Base-by-base conservation (phyloP, 106 monocot genomes). In the Dioscorea dumetorum region DNA sequence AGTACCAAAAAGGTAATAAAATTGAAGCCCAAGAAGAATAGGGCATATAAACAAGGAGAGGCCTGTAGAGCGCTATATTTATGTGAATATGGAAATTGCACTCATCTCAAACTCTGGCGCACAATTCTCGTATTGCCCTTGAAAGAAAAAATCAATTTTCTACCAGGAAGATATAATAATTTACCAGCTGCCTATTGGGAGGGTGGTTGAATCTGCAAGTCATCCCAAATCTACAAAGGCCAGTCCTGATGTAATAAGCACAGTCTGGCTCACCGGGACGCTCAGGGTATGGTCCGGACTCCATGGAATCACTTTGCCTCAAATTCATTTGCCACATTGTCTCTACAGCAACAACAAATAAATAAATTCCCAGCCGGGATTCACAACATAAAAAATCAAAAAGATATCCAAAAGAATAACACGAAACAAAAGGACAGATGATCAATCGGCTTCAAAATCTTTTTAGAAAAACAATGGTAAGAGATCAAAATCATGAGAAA, bases 151-250 rank as follows among this genome's bases (percentile, higher is more conserved):
- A 3, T 13, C 19, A 56, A 56, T 56, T 4, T 18, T 18, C 2
- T 14, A 19, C 16, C 28, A 28, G 28, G 28, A 1, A 56, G 18
- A 19, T 56, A 16, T 2, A 16, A 3, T 28, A 28, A 28, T 18
- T 64, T 78, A 88, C 88, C 88, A 88, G 63, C 50, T 78, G 81
- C 78, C 88, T 72, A 56, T 88, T 73, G 33, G 78, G 70, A 79
- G 88, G 88, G 54, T 88, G 88, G 66, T 84, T 88, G 63, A 78
- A 88, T 82, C 70, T 88, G 84, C 88, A 88, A 57, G 88, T 79
- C 75, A 84, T 68, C 48, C 88, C 88, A 67, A 84, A 88, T 76
- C 81, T 84, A 74, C 88, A 88, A 49, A 82, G 79, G 58, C 88
- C 88, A 65, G 88, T 88, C 69, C 81, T 73, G 57, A 88, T 73